Evolutionary conservation across 2,329 filamentous ascomycete genomes (phyloP).

Genomic region (Hymenoscyphus repandus): DNA sequence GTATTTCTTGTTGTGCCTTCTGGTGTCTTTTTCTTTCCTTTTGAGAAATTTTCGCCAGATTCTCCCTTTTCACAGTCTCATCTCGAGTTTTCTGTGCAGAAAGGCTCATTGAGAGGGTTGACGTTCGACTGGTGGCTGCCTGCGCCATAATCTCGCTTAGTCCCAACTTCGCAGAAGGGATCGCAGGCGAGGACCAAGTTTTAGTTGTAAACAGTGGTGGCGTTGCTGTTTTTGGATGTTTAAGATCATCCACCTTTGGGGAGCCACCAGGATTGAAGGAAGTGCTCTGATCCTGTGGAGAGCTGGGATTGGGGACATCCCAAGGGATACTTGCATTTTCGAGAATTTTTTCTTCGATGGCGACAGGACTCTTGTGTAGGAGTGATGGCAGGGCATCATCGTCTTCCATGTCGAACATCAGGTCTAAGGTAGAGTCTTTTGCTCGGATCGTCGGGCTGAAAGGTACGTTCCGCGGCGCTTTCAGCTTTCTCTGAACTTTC

Average conservation of each 20-base stretch:
- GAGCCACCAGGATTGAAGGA: not conserved
- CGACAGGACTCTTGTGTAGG: not conserved
- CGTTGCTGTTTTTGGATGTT: not conserved
- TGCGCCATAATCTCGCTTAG: conserved; percentile 86
- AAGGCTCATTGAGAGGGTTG: conserved; percentile 46
- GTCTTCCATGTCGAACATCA: conserved; percentile 95
- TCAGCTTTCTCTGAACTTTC: conserved; percentile 42
- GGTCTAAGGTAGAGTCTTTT: conserved; percentile 64
- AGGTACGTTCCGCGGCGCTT: conserved; percentile 45
- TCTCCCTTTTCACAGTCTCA: conserved; percentile 31
- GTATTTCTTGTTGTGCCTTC: conserved; percentile 37
- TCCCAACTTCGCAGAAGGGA: conserved; percentile 29
- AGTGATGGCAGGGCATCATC: conserved; percentile 20
- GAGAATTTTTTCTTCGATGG: not conserved
- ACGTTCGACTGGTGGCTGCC: conserved; percentile 45
- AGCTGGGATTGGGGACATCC: conserved; percentile 10
- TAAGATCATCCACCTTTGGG: not conserved
- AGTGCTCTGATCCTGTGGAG: conserved; percentile 8
- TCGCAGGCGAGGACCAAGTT: conserved; percentile 28
- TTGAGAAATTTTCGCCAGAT: conserved; percentile 68
- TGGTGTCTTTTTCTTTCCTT: conserved; percentile 86
- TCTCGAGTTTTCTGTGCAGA: conserved; percentile 42
- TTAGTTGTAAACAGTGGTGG: conserved; percentile 11
- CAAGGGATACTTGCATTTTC: conserved; percentile 4
- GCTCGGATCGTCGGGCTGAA: conserved; percentile 64